Evolutionary conservation across 441 rosid genomes (phyloP).

Genomic region (Pelargonium citronellum): DNA sequence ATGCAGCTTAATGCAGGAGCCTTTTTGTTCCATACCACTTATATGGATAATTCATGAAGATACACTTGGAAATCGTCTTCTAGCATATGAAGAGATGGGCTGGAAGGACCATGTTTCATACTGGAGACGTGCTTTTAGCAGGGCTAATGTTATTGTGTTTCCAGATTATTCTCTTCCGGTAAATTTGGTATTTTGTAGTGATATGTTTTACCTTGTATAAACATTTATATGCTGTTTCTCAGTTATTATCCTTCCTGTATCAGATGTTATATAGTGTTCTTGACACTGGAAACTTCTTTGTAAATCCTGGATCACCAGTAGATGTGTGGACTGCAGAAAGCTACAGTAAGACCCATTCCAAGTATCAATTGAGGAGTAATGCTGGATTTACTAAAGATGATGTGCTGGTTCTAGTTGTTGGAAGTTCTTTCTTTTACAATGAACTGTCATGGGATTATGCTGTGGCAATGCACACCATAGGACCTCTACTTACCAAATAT

Average conservation of each 20-base stretch:
- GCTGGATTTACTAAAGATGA: constrained; percentile 61
- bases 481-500: constrained; percentile 72
- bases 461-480: constrained; percentile 67
- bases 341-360: constrained; percentile 52
- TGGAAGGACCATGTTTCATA: constrained; percentile 50
- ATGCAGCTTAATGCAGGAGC: constrained; percentile 99
- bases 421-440: constrained; percentile 77
- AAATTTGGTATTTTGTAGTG: constrained; percentile 21
- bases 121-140: constrained; percentile 70
- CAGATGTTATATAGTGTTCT: constrained; percentile 94
- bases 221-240: constrained; percentile 29
- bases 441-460: constrained; percentile 83
- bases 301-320: constrained; percentile 81
- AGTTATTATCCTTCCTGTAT: constrained; percentile 33
- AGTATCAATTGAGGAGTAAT: constrained; percentile 50
- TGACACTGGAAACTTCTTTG: constrained; percentile 95
- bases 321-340: constrained; percentile 94
- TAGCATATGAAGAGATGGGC: constrained; percentile 57
- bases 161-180: constrained; percentile 84
- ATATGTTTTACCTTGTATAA: constrained; percentile 16
- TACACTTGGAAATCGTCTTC: constrained; percentile 68
- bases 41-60: constrained; percentile 93
- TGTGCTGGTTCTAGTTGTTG: constrained; percentile 72
- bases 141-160: constrained; percentile 74
- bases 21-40: constrained; percentile 79